These are phyloP conservation scores for Neocucurbitaria cava DNA, from an alignment of 2,329 filamentous ascomycete genomes.

Conservation along the genomic window DNA sequence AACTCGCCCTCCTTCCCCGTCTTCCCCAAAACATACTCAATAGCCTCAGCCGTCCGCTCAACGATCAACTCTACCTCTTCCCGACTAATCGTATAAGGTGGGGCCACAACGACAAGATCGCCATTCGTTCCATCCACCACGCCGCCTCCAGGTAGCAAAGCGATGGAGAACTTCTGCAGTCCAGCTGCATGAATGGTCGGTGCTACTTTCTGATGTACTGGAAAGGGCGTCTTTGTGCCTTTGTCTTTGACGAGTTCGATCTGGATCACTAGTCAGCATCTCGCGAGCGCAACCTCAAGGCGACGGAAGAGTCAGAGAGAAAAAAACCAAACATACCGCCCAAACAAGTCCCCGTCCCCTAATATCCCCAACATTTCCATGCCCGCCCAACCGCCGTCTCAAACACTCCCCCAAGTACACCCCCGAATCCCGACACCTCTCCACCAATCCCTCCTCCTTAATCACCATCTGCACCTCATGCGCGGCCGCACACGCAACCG, in stretches of 20 bases:
- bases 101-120: constrained; percentile 73
- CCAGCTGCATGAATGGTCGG: constrained; percentile 39
- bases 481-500: constrained; percentile 65
- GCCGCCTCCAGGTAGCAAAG: constrained; percentile 68
- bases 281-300: neutral
- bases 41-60: constrained; percentile 55
- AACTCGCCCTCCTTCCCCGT: neutral
- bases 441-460: constrained; percentile 61
- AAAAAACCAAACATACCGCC: constrained; percentile 51
- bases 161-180: constrained; percentile 57
- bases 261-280: constrained; percentile 25
- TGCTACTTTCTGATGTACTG: constrained; percentile 42
- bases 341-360: constrained; percentile 65
- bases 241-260: constrained; percentile 65
- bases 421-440: constrained; percentile 64
- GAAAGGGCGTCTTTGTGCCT: constrained; percentile 60
- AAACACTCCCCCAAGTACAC: constrained; percentile 54
- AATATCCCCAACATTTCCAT: constrained; percentile 64
- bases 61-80: constrained; percentile 64
- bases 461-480: constrained; percentile 68
- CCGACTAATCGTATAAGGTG: constrained; percentile 68
- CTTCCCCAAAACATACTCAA: constrained; percentile 55
- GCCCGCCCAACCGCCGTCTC: constrained; percentile 48
- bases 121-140: constrained; percentile 64
- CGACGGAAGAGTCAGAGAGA: neutral